A percentile compares a stretch with the other conserved stretches of the same genome.
Conservation (phyloP, 2,329 filamentous ascomycete genomes). For the Acephala macrosclerotiorum region DNA sequence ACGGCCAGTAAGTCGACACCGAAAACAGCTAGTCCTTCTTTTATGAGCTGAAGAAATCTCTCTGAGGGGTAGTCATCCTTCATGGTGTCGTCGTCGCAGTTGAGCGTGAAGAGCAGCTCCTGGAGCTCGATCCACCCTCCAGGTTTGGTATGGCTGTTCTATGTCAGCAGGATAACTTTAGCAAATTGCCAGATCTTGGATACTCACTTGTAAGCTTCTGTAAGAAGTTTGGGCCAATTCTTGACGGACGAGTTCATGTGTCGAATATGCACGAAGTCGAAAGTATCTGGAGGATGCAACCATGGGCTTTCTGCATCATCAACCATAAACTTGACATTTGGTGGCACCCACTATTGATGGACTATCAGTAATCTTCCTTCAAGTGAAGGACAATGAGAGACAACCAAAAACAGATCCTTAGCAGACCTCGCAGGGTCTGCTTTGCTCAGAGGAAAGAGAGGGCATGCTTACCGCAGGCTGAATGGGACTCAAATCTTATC, state of each 20-base stretch:
- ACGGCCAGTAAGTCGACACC: constrained; percentile 28
- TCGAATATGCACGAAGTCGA: constrained; percentile 58
- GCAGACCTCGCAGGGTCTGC: constrained; percentile 36
- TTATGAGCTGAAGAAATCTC: constrained; percentile 14
- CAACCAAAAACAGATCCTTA: too few relatives aligned
- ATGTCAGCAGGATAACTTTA: neutral
- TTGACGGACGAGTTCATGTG: constrained; percentile 60
- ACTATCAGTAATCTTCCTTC: too few relatives aligned
- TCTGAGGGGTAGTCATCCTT: constrained; percentile 3
- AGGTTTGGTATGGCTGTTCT: constrained; percentile 25
- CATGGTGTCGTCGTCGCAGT: constrained; percentile 28
- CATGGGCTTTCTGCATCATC: constrained; percentile 59
- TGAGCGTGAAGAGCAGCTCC: constrained; percentile 10
- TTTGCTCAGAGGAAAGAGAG: constrained; percentile 37
- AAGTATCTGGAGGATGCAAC: constrained; percentile 52
- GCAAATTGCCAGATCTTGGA: too few relatives aligned
- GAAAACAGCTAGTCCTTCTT: constrained; percentile 19
- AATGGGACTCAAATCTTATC: constrained; percentile 42
- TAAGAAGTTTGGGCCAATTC: constrained; percentile 54
- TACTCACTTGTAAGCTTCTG: constrained; percentile 17
- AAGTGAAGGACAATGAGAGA: too few relatives aligned
- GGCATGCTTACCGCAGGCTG: constrained; percentile 28
- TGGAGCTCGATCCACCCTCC: constrained; percentile 31
- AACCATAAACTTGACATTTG: constrained; percentile 58
- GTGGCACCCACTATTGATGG: constrained; percentile 42